Percentiles rank a stretch among this genome's conserved stretches.
Conservation (phyloP, 2,329 filamentous ascomycete genomes). For the Ceratocystis eucalypticola region DNA sequence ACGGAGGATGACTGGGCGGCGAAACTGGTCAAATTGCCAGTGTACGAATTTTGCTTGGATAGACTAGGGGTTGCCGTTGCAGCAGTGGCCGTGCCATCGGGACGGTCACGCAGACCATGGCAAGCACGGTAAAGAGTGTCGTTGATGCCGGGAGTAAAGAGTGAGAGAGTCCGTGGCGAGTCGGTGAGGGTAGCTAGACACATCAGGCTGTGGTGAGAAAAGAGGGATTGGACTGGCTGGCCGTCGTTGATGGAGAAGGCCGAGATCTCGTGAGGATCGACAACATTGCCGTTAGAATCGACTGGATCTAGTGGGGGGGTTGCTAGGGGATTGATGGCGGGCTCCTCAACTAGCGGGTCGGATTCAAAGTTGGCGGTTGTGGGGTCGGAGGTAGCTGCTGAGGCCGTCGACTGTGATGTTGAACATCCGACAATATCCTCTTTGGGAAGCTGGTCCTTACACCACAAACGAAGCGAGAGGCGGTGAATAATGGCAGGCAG, state of each 20-base stretch:
- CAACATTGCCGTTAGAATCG: slow-evolving; percentile 61
- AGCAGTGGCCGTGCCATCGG: slow-evolving; percentile 36
- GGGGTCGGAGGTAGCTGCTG: background rate
- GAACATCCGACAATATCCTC: slow-evolving; percentile 32
- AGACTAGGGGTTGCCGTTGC: slow-evolving; percentile 36
- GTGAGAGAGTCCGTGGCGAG: slow-evolving; percentile 76
- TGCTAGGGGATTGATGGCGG: slow-evolving; percentile 64
- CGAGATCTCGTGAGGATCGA: slow-evolving; percentile 63
- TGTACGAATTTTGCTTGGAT: slow-evolving; percentile 49
- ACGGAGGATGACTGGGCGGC: slow-evolving; percentile 23
- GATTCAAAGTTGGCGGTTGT: slow-evolving; percentile 30
- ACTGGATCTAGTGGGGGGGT: slow-evolving; percentile 71
- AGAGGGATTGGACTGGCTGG: slow-evolving; percentile 72
- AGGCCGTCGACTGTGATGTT: background rate
- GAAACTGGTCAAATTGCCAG: slow-evolving; percentile 2
- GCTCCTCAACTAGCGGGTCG: slow-evolving; percentile 32
- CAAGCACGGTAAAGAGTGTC: slow-evolving; percentile 88
- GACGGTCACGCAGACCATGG: slow-evolving; percentile 63
- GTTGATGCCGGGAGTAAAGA: slow-evolving; percentile 81
- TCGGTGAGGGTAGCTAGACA: slow-evolving; percentile 71
- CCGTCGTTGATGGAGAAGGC: slow-evolving; percentile 65
- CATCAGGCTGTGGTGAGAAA: slow-evolving; percentile 88
- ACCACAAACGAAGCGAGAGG: slow-evolving; percentile 77
- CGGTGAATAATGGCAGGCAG: slow-evolving; percentile 91
- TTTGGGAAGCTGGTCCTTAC: slow-evolving; percentile 64